These are phyloP conservation scores for Trifolium subterraneum DNA, from an alignment of 306 rosid genomes.

Conservation along the genomic window DNA sequence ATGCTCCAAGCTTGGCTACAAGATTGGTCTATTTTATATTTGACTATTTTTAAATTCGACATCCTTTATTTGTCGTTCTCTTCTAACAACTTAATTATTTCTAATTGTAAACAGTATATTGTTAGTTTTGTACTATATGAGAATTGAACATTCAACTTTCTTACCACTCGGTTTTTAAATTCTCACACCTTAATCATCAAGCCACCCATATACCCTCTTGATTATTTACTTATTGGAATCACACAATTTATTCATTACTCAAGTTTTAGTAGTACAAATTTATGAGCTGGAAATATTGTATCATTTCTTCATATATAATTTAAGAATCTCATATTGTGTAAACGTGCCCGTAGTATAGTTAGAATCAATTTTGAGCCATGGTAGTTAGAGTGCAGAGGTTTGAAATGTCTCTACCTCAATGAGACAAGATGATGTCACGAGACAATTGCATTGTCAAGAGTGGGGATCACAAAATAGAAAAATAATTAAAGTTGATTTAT, in stretches of 20 bases:
- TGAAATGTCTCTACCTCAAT: background rate
- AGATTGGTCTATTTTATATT: too few species aligned
- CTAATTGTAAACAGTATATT: too few species aligned
- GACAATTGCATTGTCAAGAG: conserved; percentile 1
- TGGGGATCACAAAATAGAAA: conserved; percentile 24
- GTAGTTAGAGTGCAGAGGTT: background rate
- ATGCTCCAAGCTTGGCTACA: too few species aligned
- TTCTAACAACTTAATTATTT: too few species aligned
- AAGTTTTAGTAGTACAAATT: background rate
- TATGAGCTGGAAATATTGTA: background rate
- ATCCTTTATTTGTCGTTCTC: too few species aligned
- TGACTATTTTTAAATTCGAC: too few species aligned
- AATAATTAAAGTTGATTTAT: background rate
- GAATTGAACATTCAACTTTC: too few species aligned
- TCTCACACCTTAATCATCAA: too few species aligned
- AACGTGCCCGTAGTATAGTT: background rate
- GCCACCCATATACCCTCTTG: background rate
- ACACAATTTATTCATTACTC: background rate
- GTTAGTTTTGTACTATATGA: background rate
- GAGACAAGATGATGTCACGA: conserved; percentile 35
- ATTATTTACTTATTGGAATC: background rate
- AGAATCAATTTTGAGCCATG: background rate
- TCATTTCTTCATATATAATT: background rate
- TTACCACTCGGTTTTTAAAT: too few species aligned
- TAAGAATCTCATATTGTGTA: background rate